Conservation (phyloP, 768 basidiomycete species). For the Boletus tomentosulus region DNA sequence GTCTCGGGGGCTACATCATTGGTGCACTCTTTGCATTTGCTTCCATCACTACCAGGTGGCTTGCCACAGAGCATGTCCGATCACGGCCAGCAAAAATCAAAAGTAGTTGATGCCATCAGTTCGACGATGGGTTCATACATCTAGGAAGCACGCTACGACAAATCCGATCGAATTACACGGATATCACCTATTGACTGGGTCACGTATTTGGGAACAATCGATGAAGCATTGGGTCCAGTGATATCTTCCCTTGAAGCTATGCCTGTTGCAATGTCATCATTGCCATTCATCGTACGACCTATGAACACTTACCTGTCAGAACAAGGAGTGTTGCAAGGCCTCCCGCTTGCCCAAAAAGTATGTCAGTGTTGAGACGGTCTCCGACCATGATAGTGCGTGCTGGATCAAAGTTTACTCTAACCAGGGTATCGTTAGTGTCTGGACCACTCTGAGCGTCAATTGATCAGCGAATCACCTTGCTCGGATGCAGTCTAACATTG, state of each 20-base stretch:
- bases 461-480: conserved; percentile 47
- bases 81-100: conserved; percentile 22
- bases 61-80: conserved; percentile 38
- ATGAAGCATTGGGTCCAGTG: conserved; percentile 63
- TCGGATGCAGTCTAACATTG: conserved; percentile 92
- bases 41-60: conserved; percentile 35
- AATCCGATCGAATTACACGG: conserved; percentile 32
- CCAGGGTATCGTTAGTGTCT: conserved; percentile 8
- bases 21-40: conserved; percentile 55
- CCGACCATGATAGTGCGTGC: conserved; percentile 90
- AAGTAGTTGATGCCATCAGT: conserved; percentile 14
- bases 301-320: conserved; percentile 63
- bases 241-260: conserved; percentile 75
- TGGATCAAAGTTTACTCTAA: conserved; percentile 83
- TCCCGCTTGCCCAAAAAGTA: conserved; percentile 85
- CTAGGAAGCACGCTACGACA: conserved; percentile 10
- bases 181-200: conserved; percentile 82
- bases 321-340: conserved; percentile 87
- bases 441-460: background rate
- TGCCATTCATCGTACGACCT: background rate
- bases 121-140: conserved; percentile 1
- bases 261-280: conserved; percentile 41
- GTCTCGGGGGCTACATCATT: conserved; percentile 61
- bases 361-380: conserved; percentile 94
- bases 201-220: conserved; percentile 78